phyloP scores from a whole-genome alignment of 805 yeast species.

The Debaryomyces prosopidis region DNA sequence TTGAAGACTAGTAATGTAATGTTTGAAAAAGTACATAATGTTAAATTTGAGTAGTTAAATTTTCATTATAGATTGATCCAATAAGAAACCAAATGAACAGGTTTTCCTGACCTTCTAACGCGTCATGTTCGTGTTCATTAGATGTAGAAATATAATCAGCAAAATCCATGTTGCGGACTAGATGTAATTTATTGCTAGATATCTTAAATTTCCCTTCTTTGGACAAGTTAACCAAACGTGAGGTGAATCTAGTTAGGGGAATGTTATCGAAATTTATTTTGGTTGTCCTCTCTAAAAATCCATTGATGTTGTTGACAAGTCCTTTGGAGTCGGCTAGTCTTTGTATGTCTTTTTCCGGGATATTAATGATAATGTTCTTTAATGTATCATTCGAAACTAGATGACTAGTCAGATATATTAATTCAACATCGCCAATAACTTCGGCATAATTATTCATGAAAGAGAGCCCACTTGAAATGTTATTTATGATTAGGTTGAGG shows the following conservation, averaged over 20 bases:
- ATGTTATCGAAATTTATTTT: conserved; percentile 21
- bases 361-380: conserved; percentile 20
- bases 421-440: conserved; percentile 8
- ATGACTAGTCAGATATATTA: conserved; percentile 4
- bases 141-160: neutral
- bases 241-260: conserved; percentile 16
- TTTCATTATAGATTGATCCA: conserved; percentile 9
- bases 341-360: conserved; percentile 20
- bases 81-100: conserved; percentile 15
- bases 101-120: conserved; percentile 1
- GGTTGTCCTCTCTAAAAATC: conserved; percentile 19
- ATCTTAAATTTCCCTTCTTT: conserved; percentile 25
- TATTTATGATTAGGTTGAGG: conserved; percentile 7
- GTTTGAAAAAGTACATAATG: too few species aligned
- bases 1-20: too few species aligned
- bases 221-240: conserved; percentile 17
- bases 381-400: conserved; percentile 8
- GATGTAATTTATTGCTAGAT: conserved; percentile 6
- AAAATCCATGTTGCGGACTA: neutral
- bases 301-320: conserved; percentile 16
- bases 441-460: neutral
- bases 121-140: neutral
- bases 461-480: neutral
- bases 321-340: conserved; percentile 4
- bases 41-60: neutral